Base-by-base conservation (phyloP, 805 yeast genomes). In the Teunomyces atbi region DNA sequence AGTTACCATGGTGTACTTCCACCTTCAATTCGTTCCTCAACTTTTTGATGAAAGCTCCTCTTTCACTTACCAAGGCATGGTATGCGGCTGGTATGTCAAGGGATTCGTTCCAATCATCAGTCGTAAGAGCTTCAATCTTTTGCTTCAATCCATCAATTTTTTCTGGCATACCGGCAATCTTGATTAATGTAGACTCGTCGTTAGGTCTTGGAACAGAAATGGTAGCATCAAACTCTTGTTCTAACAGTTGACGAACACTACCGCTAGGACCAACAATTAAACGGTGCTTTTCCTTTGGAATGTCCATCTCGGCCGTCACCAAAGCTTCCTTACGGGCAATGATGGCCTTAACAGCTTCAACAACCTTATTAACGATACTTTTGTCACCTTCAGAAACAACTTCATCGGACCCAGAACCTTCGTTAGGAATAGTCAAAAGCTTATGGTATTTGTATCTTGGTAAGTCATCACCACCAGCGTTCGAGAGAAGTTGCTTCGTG, bases 201-300 rank as follows among this genome's bases (percentile, higher is more conserved):
- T 73, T 77, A 33, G 76, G 67, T 59, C 76, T 77, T 52, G 97
- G 97, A 59, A 92, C 78, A 39, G 71, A 73, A 45, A 92, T 65
- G 21, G 65, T 61, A 41, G 88, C 91, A 11, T 74, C 71, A 64
- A 77, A 87, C 57, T 85, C 88, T 12, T 78, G 71, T 69, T 89
- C 92, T 52, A 89, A 65, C 8, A 79, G 72, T 55, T 85, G 84
- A 67, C 92, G 88, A 48, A 78, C 77, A 10, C 81, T 59, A 37
- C 98, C 97, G 47, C 82, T 82, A 32, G 89, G 82, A 33, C 98
- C 98, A 64, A 92, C 81, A 43, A 92, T 60, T 7, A 81, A 74
- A 56, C 89, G 79, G 57, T 88, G 92, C 60, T 84, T 85, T 48
- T 82, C 85, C 61, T 82, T 81, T 34, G 94, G 81, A 56, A 92